Evolutionary conservation across 352 stramenopile genomes (phyloP).

Genomic region (Peronosclerospora sorghi): DNA sequence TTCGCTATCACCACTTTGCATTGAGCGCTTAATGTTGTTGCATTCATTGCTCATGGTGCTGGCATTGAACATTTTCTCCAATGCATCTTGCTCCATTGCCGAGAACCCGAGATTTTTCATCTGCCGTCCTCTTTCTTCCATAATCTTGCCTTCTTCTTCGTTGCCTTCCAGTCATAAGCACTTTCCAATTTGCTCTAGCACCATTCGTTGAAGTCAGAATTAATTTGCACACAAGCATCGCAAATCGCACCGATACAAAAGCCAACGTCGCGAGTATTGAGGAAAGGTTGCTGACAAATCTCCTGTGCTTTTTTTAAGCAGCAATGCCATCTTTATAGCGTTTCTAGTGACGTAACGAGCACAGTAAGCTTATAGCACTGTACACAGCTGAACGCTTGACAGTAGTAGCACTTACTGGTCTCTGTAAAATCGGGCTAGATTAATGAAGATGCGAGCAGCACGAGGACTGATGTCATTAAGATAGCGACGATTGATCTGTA

Average conservation of each 20-base stretch:
- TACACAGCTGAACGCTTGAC: not conserved
- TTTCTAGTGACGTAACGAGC: conserved; percentile 18
- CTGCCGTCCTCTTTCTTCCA: conserved; percentile 44
- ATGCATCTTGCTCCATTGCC: conserved; percentile 22
- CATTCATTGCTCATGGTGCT: conserved; percentile 12
- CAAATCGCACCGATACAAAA: conserved; percentile 56
- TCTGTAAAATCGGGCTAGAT: conserved; percentile 63
- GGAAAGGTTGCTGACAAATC: conserved; percentile 65
- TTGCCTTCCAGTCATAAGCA: conserved; percentile 46
- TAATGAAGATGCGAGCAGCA: conserved; percentile 63
- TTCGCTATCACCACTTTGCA: conserved; percentile 12
- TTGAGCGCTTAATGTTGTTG: conserved; percentile 16
- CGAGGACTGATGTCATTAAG: conserved; percentile 65
- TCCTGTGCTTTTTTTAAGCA: conserved; percentile 60
- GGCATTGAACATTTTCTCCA: conserved; percentile 7
- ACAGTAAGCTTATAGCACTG: not conserved
- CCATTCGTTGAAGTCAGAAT: not conserved
- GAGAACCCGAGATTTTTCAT: conserved; percentile 53
- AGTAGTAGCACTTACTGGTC: conserved; percentile 38
- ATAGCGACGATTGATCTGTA: conserved; percentile 74
- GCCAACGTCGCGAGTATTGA: conserved; percentile 60
- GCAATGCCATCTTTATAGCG: conserved; percentile 54
- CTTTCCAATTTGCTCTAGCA: conserved; percentile 72
- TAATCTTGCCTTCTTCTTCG: conserved; percentile 42
- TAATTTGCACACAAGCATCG: not conserved